Conservation (phyloP, 2,329 filamentous ascomycete species). For the Aureobasidium sp. region DNA sequence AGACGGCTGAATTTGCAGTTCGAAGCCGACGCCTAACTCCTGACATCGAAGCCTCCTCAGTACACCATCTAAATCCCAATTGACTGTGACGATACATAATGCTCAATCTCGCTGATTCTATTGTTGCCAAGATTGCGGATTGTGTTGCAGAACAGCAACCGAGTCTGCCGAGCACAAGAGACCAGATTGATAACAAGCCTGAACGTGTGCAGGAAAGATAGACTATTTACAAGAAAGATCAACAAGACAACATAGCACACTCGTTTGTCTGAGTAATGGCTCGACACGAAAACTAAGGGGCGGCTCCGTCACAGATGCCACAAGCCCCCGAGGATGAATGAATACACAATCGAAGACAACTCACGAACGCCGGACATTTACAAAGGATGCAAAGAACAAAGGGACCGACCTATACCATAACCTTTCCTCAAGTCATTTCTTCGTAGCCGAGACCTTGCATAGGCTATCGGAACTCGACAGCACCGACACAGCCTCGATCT, state of each 20-base stretch:
- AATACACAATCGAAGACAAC: background rate
- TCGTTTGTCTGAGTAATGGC: background rate
- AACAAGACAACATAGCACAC: background rate
- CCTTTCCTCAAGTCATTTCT: slow-evolving; percentile 2
- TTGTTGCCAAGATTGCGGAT: background rate
- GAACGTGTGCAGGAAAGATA: background rate
- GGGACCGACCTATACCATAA: background rate
- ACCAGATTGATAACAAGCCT: background rate
- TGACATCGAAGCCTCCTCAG: background rate
- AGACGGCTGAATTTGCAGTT: background rate
- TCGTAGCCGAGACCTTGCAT: background rate
- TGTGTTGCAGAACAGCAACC: too few species aligned
- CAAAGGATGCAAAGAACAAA: background rate
- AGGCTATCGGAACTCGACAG: slow-evolving; percentile 73
- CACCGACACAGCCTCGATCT: slow-evolving; percentile 73
- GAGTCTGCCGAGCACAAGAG: background rate
- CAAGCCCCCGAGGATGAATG: background rate
- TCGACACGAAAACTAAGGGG: background rate
- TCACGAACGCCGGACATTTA: background rate
- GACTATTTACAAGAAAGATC: background rate
- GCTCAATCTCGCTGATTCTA: too few species aligned
- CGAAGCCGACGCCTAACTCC: background rate
- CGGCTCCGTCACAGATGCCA: background rate
- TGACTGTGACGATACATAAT: background rate
- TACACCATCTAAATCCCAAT: background rate